Evolutionary conservation across 768 basidiomycete genomes (phyloP).

Genomic region (Boletellus ananas): DNA sequence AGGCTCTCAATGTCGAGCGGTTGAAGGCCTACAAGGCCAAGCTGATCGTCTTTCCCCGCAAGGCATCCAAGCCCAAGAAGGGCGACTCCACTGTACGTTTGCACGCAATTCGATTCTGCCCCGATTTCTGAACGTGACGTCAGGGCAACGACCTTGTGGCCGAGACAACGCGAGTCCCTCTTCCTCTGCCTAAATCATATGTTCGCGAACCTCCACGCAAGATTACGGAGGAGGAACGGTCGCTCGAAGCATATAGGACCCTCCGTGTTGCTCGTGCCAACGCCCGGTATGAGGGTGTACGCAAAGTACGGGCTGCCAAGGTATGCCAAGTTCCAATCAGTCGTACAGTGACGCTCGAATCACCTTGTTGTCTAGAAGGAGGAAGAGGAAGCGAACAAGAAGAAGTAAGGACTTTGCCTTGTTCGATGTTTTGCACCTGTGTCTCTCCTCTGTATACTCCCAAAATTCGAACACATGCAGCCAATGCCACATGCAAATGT

Average conservation of each 20-base stretch:
- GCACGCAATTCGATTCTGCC: background rate
- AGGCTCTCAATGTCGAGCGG: constrained; percentile 90
- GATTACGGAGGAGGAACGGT: constrained; percentile 87
- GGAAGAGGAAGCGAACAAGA: constrained; percentile 90
- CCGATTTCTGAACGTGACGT: constrained; percentile 5
- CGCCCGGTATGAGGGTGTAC: constrained; percentile 79
- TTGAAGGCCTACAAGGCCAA: constrained; percentile 90
- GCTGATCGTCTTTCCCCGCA: constrained; percentile 96
- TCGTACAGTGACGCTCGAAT: constrained; percentile 13
- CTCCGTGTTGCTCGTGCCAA: constrained; percentile 82
- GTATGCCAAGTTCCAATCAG: constrained; percentile 40
- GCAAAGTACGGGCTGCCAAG: constrained; percentile 85
- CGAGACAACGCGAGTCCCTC: constrained; percentile 61
- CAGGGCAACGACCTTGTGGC: constrained; percentile 83
- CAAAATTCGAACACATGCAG: constrained; percentile 34
- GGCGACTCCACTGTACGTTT: constrained; percentile 82
- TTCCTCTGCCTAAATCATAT: constrained; percentile 67
- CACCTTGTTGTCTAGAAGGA: constrained; percentile 54
- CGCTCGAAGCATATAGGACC: constrained; percentile 83
- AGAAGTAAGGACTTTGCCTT: constrained; percentile 56
- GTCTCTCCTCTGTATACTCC: constrained; percentile 29
- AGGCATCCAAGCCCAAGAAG: constrained; percentile 92
- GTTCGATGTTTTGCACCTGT: constrained; percentile 10
- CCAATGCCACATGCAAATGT: constrained; percentile 33
- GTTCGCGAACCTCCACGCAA: constrained; percentile 83